Evolutionary conservation across 345 rosid species (phyloP).

Genomic region (Eucalyptus shirleyi): DNA sequence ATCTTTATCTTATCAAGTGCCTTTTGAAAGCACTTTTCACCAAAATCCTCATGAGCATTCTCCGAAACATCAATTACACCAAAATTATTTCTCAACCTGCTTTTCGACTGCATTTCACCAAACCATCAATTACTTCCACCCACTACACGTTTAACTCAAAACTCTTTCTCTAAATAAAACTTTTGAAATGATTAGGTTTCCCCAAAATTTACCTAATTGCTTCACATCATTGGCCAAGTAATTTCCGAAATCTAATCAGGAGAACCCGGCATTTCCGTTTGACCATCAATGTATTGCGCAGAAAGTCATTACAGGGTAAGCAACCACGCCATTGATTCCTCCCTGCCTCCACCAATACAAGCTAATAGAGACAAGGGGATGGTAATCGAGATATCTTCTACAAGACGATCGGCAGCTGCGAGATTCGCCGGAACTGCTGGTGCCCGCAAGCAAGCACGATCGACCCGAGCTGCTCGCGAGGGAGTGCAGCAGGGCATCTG

Average conservation of each 20-base stretch:
- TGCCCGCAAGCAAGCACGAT: neutral
- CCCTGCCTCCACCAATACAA: neutral
- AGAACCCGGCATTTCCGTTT: neutral
- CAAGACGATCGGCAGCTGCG: neutral
- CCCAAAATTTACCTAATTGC: neutral
- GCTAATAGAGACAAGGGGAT: neutral
- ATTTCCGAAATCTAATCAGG: neutral
- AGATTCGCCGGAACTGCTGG: neutral
- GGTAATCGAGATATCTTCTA: neutral
- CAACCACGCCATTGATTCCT: neutral
- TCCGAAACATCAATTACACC: neutral
- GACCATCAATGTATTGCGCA: neutral
- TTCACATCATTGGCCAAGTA: neutral
- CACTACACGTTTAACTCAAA: neutral
- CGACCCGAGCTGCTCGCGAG: neutral
- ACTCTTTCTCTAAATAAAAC: neutral
- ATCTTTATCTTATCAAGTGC: neutral
- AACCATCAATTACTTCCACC: neutral
- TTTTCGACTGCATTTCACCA: neutral
- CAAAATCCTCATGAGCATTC: neutral
- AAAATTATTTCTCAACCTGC: neutral
- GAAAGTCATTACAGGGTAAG: neutral
- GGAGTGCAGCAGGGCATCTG: neutral
- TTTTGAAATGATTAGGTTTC: neutral
- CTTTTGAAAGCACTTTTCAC: neutral